Evolutionary conservation across 345 rosid genomes (phyloP).

Genomic region (Pelargonium nanum): DNA sequence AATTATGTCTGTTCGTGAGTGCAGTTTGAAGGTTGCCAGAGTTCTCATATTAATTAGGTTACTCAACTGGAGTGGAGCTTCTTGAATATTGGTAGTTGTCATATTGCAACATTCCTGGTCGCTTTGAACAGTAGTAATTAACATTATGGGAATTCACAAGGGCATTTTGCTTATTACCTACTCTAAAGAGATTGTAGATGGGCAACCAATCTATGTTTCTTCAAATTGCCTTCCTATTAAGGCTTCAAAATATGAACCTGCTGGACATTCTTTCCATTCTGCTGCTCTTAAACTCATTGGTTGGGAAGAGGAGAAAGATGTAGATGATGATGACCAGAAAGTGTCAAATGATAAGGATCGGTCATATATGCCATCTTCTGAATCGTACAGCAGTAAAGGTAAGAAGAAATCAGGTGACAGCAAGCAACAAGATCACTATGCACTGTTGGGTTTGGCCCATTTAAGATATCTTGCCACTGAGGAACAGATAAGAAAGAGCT

Average conservation of each 20-base stretch:
- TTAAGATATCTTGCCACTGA: conserved; percentile 94
- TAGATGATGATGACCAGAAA: conserved; percentile 38
- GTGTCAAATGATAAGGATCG: conserved; percentile 52
- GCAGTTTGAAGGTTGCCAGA: conserved; percentile 5
- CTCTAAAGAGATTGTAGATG: conserved; percentile 68
- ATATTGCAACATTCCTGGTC: neutral
- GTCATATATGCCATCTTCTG: conserved; percentile 51
- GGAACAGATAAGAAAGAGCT: conserved; percentile 87
- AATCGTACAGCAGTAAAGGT: conserved; percentile 70
- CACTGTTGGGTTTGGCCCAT: conserved; percentile 80
- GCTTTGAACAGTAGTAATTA: neutral
- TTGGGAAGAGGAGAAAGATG: conserved; percentile 42
- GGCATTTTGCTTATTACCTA: conserved; percentile 48
- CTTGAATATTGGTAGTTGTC: conserved; percentile 3
- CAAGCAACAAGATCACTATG: conserved; percentile 86
- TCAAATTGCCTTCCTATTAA: conserved; percentile 83
- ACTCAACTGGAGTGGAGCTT: neutral
- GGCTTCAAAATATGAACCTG: conserved; percentile 73
- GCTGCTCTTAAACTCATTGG: conserved; percentile 83
- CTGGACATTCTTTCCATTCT: conserved; percentile 80
- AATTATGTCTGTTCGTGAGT: conserved; percentile 1
- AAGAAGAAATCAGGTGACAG: conserved; percentile 80
- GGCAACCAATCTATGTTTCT: conserved; percentile 53
- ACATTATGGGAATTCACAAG: conserved; percentile 22
- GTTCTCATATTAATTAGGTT: neutral